phyloP scores from a whole-genome alignment of 1,284 basidiomycete genomes.

The Wallemia ichthyophaga region DNA sequence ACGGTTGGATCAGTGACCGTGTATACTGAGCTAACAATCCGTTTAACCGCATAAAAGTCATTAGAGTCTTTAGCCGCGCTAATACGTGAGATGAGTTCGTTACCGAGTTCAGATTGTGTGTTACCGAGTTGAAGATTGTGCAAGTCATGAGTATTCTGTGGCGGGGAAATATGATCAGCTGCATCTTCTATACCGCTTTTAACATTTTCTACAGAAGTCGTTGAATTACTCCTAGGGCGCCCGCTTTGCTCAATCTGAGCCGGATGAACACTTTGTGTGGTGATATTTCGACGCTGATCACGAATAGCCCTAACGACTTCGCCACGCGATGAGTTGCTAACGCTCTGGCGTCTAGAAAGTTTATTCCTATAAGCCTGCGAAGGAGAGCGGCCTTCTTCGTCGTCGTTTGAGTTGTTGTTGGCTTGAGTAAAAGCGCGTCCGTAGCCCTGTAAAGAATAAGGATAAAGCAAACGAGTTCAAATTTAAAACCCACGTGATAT shows the following conservation, averaged over 20 bases:
- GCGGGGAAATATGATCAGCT: background rate
- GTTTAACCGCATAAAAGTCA: slow-evolving; percentile 3
- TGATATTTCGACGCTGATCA: background rate
- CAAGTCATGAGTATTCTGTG: background rate
- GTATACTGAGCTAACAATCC: slow-evolving; percentile 3
- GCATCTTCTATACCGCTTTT: background rate
- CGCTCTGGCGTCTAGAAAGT: background rate
- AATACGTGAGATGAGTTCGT: slow-evolving; percentile 2
- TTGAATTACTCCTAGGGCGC: background rate
- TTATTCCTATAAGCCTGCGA: background rate
- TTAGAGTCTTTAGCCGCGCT: background rate
- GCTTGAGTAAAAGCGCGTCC: slow-evolving; percentile 6
- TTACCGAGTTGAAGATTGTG: slow-evolving; percentile 2
- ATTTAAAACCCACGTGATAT: slow-evolving; percentile 12
- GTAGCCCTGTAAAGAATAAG: slow-evolving; percentile 5
- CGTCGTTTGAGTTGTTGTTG: slow-evolving; percentile 1
- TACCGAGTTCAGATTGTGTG: background rate
- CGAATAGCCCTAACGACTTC: background rate
- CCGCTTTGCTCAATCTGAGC: background rate
- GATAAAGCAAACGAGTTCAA: slow-evolving; percentile 2
- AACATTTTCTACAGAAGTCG: background rate
- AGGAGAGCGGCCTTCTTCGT: slow-evolving; percentile 3
- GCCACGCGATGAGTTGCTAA: background rate
- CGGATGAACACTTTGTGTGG: background rate
- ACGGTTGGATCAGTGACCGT: slow-evolving; percentile 3